phyloP scores from a whole-genome alignment of 257 asterid species.

The Sherardia arvensis region DNA sequence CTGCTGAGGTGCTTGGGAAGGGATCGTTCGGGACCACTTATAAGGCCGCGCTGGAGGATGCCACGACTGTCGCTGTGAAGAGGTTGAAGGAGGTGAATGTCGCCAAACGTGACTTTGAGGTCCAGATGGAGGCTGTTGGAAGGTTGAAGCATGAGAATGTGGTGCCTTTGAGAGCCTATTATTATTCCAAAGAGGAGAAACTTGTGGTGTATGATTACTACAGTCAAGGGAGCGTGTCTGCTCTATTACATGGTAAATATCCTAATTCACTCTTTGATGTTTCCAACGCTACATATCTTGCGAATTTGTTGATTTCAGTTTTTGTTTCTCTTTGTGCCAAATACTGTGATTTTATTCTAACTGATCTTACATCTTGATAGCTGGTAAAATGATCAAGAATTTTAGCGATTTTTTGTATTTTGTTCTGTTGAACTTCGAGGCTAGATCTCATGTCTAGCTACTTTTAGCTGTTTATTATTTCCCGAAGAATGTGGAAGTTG shows the following conservation, averaged over 20 bases:
- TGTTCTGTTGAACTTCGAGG: not conserved
- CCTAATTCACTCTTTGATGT: not conserved
- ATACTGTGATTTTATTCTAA: not conserved
- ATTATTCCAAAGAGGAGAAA: too few species aligned
- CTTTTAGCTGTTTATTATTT: too few species aligned
- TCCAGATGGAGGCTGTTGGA: constrained; percentile 62
- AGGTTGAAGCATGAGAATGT: constrained; percentile 48
- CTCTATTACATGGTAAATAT: constrained; percentile 18
- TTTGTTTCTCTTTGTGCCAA: not conserved
- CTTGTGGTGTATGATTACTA: too few species aligned
- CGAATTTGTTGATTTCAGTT: not conserved
- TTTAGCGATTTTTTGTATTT: not conserved
- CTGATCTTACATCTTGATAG: too few species aligned
- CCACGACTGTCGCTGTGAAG: constrained; percentile 46
- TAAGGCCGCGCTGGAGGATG: constrained; percentile 66
- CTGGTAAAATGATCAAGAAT: not conserved
- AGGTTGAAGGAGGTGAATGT: constrained; percentile 43
- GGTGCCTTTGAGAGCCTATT: constrained; percentile 57
- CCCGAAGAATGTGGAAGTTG: too few species aligned
- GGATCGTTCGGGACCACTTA: constrained; percentile 63
- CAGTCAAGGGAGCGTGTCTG: constrained; percentile 21
- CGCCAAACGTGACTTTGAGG: constrained; percentile 59
- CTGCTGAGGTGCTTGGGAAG: constrained; percentile 80
- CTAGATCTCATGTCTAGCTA: too few species aligned
- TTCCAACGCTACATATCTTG: too few species aligned